Evolutionary conservation across 1,284 basidiomycete species (phyloP).

Genomic region (Cutaneotrichosporon mucoides): DNA sequence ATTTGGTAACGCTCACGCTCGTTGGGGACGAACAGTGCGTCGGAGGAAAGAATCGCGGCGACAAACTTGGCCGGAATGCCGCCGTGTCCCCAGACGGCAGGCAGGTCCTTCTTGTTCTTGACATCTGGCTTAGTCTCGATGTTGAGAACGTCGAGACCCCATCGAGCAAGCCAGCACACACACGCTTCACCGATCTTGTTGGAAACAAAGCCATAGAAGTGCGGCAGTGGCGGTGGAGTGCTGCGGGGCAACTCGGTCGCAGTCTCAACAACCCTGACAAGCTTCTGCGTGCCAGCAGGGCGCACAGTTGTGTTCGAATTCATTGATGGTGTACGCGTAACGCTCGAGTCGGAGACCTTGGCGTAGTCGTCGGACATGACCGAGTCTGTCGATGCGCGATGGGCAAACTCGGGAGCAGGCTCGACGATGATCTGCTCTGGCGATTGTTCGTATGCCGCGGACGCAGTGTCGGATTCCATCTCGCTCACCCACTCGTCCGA

Average conservation of each 20-base stretch:
- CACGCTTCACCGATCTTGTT: conserved; percentile 89
- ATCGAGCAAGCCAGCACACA: conserved; percentile 79
- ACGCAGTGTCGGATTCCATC: conserved; percentile 2
- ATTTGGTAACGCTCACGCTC: conserved; percentile 78
- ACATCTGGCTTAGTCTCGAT: conserved; percentile 56
- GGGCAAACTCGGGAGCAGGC: background rate
- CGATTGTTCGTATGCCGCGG: background rate
- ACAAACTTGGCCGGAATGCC: conserved; percentile 71
- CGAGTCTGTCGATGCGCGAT: conserved; percentile 16
- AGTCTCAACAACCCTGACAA: conserved; percentile 1
- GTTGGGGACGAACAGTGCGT: conserved; percentile 71
- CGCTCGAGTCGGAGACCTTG: conserved; percentile 7
- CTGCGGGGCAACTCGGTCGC: background rate
- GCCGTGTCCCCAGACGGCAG: conserved; percentile 60
- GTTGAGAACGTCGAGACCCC: conserved; percentile 72
- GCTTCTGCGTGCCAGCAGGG: background rate
- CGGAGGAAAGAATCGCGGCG: conserved; percentile 67
- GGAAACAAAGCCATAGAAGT: conserved; percentile 74
- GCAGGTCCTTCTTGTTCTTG: background rate
- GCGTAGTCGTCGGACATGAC: conserved; percentile 9
- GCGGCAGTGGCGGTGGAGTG: conserved; percentile 32
- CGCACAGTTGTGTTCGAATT: conserved; percentile 11
- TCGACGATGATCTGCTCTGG: background rate
- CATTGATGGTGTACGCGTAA: conserved; percentile 11
- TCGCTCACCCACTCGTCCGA: conserved; percentile 14